Evolutionary conservation across 345 rosid genomes (phyloP).

Genomic region (Lagerstroemia speciosa): DNA sequence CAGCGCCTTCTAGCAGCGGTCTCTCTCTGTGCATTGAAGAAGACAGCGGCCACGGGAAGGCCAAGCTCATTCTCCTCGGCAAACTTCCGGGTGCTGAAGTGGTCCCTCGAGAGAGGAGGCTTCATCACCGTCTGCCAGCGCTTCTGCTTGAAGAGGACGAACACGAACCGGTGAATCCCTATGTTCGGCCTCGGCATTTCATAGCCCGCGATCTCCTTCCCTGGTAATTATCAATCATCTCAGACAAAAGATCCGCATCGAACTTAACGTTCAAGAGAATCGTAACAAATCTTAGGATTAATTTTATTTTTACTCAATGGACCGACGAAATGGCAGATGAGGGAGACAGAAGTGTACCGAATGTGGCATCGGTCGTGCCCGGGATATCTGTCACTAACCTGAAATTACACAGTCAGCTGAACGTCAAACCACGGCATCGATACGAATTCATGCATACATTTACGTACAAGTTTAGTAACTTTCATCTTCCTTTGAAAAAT

Average conservation of each 20-base stretch:
- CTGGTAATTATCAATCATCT: slow-evolving; percentile 19
- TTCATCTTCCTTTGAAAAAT: too few species aligned
- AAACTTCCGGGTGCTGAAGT: slow-evolving; percentile 57
- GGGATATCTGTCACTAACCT: slow-evolving; percentile 97
- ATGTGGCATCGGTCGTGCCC: slow-evolving; percentile 86
- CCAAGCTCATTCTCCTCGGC: slow-evolving; percentile 71
- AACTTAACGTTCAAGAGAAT: too few species aligned
- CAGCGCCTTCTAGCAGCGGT: slow-evolving; percentile 91
- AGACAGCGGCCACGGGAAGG: slow-evolving; percentile 85
- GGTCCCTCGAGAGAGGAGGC: slow-evolving; percentile 54
- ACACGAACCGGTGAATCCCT: slow-evolving; percentile 91
- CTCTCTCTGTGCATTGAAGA: slow-evolving; percentile 87
- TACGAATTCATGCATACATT: too few species aligned
- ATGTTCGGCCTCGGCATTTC: slow-evolving; percentile 91
- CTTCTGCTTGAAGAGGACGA: slow-evolving; percentile 70
- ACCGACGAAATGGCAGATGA: background rate
- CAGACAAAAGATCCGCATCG: too few species aligned
- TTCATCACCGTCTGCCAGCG: slow-evolving; percentile 39
- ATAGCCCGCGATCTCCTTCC: slow-evolving; percentile 62
- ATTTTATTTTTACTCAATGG: background rate
- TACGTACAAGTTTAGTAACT: too few species aligned
- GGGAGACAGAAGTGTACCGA: slow-evolving; percentile 43
- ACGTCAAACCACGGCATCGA: background rate
- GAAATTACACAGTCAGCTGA: slow-evolving; percentile 10
- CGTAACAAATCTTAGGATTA: too few species aligned